Base-by-base conservation (phyloP, 1,284 basidiomycete genomes). In the Trametes hirsuta region DNA sequence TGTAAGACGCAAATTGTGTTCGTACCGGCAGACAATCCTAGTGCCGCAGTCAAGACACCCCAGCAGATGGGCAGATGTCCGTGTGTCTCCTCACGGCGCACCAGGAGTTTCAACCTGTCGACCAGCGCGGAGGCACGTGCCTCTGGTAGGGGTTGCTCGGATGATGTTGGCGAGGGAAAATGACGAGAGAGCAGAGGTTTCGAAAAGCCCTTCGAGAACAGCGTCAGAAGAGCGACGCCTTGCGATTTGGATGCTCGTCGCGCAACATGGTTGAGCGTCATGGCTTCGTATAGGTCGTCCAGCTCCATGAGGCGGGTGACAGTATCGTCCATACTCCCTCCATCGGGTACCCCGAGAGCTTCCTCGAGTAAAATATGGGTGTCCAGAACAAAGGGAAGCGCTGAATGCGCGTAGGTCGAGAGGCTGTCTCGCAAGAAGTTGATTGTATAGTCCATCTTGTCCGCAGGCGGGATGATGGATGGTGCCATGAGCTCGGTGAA, bases 21-120 rank as follows among this genome's bases (percentile, higher is more conserved):
- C 85, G 62, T 68, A 93, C 94, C 87, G 61, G 91, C 71, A 3
- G 86, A 82, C 36, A 98, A 71, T 4, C 87, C 90, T 2, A 98
- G 79, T 2, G 87, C 87, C 21, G 86, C 89, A 1, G 91, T 90
- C 50, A 99, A 78, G 0, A 94, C 81, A 2, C 92, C 97, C 88
- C 94, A 98, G 72, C 94, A 96, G 14, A 95, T 78, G 0, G 95
- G 91, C 47, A 98, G 80, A 76, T 99, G 95, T 0, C 95, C 97
- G 22, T 82, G 82, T 0, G 84, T 81, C 34, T 84, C 81, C 53
- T 87, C 90, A 39, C 77, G 77, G 52, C 93, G 80, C 3, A 94
- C 81, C 22, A 76, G 73, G 15, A 84, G 74, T 76, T 94, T 94
- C 71, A 92, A 85, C 42, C 74, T 75, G 39, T 90, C 84, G 24